Conservation (phyloP, 768 basidiomycete species). For the Lentinula edodes region DNA sequence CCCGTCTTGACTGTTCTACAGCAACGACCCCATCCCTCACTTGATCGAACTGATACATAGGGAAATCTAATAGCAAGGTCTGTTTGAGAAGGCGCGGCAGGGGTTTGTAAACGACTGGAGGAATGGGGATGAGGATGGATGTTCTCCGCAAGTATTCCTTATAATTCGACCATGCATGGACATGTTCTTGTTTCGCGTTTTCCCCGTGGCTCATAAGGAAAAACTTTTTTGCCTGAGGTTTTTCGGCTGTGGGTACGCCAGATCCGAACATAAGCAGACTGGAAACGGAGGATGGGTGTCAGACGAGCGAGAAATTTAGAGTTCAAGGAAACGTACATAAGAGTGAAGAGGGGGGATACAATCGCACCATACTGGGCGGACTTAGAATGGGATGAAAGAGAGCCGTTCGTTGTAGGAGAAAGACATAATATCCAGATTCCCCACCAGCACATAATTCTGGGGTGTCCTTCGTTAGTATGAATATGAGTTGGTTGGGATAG, state of each 20-base stretch:
- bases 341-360: constrained; percentile 59
- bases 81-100: constrained; percentile 49
- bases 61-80: constrained; percentile 55
- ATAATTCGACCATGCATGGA: constrained; percentile 46
- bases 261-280: constrained; percentile 62
- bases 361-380: constrained; percentile 57
- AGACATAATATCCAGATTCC: constrained; percentile 58
- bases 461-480: background rate
- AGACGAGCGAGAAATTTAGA: too few relatives aligned
- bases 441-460: constrained; percentile 60
- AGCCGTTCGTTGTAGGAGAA: constrained; percentile 49
- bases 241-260: constrained; percentile 67
- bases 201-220: constrained; percentile 47
- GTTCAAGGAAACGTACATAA: constrained; percentile 55
- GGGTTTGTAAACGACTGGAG: constrained; percentile 45
- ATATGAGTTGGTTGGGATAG: background rate
- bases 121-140: constrained; percentile 57
- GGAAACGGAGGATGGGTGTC: background rate
- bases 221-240: constrained; percentile 55
- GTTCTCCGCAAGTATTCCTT: constrained; percentile 50
- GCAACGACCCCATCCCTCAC: constrained; percentile 39
- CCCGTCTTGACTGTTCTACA: constrained; percentile 26
- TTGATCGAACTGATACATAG: constrained; percentile 56
- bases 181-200: constrained; percentile 20
- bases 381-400: constrained; percentile 32